These are phyloP conservation scores for Xylaria digitata DNA, from an alignment of 2,329 filamentous ascomycete species.

Conservation along the genomic window DNA sequence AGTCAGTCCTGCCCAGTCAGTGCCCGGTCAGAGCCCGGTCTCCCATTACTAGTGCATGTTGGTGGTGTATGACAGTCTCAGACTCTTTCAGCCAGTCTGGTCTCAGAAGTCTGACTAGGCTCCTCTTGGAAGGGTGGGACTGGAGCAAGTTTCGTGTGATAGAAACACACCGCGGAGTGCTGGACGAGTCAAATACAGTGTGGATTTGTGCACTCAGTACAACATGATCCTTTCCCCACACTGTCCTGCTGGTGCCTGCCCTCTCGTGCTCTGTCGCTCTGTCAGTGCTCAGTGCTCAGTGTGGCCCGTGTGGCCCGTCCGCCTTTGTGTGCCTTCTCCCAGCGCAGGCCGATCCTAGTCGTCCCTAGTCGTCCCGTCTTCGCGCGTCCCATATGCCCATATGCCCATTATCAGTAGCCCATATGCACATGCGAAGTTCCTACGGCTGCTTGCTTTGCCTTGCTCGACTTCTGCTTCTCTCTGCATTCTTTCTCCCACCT, in stretches of 20 bases:
- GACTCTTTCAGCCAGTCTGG: conserved; percentile 22
- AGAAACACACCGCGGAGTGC: conserved; percentile 19
- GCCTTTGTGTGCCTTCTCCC: conserved; percentile 36
- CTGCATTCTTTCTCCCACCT: conserved; percentile 43
- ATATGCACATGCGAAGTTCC: conserved; percentile 43
- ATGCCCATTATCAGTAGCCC: background rate
- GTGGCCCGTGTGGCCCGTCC: conserved; percentile 13
- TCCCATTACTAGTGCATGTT: background rate
- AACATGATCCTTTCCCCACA: background rate
- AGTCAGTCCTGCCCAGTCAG: no score
- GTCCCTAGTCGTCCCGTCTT: conserved; percentile 37
- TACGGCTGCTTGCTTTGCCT: conserved; percentile 43
- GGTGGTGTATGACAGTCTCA: conserved; percentile 5
- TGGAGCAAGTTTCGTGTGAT: conserved; percentile 24
- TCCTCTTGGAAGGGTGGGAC: conserved; percentile 22
- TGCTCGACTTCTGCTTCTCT: conserved; percentile 42
- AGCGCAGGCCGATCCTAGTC: conserved; percentile 42
- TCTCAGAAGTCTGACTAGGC: conserved; percentile 22
- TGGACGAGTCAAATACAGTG: conserved; percentile 37
- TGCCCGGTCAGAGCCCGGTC: background rate
- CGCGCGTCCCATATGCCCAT: conserved; percentile 26
- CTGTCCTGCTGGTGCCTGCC: conserved; percentile 25
- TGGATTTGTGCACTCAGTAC: background rate
- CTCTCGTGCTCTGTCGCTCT: background rate
- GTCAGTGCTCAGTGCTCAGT: background rate